Base-by-base conservation (phyloP, 2,329 filamentous ascomycete species). In the Xylariales sp. region DNA sequence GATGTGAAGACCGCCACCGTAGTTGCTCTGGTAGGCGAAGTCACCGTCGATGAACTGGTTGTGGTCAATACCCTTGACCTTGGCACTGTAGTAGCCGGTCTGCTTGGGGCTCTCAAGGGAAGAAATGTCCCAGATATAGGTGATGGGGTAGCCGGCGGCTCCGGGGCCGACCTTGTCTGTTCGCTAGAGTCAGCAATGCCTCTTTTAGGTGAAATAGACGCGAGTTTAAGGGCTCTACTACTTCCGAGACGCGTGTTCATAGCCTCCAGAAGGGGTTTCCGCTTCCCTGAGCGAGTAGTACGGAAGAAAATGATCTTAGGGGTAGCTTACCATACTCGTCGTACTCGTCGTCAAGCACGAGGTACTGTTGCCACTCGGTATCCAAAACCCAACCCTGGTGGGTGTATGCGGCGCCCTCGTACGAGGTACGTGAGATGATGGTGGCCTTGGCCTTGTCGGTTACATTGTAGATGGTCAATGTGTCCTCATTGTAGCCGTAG, bases 401-500 rank as follows among this genome's bases (percentile, higher is more conserved):
- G 3, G 84, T 86, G 79, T 87, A 87, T 28, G 81, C 75, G 14
- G 84, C 84, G 62, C 85, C 85, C 23, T 83, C 80, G 76, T 87
- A 87, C 5, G 83, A 83, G 10, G 84, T 86, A 49, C 81, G 81
- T 62, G 84, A 86, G 70, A 87, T 80, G 67, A 85, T 76, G 50
- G 74, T 78, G 30, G 80, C 69, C 48, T 72, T 70, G 48, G 77
- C 77, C 78, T 85, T 85, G 76, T 85, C 74, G 34, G 82, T 85
- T 30, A 85, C 80, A 72, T 85, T 83, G 74, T 84, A 84, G 72
- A 84, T 82, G 57, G 83, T 84, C 59, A 85, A 72, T 0, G 81
- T 82, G 73, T 85, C 83, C 71, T 84, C 84, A 75, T 86, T 86
- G 80, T 86, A 87, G 43, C 83, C 84, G 72, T 86, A 86, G 81